Conservation (phyloP, 164 flowering plant genomes). For the Macadamia tetraphylla region DNA sequence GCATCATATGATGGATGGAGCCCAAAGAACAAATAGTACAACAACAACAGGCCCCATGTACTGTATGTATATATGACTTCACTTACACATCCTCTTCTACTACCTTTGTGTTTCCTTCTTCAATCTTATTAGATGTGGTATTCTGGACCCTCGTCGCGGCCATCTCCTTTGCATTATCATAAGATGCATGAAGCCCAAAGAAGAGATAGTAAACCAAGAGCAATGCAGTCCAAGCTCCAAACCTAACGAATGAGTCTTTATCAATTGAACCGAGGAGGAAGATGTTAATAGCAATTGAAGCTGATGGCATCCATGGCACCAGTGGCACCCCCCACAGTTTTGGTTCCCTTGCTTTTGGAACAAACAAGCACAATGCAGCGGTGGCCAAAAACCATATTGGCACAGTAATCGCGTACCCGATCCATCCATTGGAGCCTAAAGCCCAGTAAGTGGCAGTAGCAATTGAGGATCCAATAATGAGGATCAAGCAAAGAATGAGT, state of each 20-base stretch:
- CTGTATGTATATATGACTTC: no score
- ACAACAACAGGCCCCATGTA: no score
- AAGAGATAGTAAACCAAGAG: constrained; percentile 47
- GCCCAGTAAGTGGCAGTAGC: constrained; percentile 37
- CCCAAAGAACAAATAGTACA: no score
- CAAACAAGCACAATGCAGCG: constrained; percentile 23
- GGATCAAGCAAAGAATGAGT: constrained; percentile 28
- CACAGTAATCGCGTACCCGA: constrained; percentile 30
- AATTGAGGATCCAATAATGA: constrained; percentile 38
- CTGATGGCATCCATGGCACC: constrained; percentile 62
- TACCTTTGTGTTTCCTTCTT: no score
- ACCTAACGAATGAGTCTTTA: constrained; percentile 40
- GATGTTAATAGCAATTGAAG: constrained; percentile 41
- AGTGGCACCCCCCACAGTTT: constrained; percentile 61
- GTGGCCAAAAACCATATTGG: constrained; percentile 45
- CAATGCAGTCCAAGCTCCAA: constrained; percentile 35
- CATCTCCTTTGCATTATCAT: constrained; percentile 40
- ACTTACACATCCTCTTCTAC: no score
- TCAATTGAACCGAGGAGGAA: constrained; percentile 63
- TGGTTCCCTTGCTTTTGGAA: constrained; percentile 40
- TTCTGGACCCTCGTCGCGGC: neutral
- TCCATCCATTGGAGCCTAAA: constrained; percentile 23
- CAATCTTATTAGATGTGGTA: neutral
- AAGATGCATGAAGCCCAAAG: constrained; percentile 55
- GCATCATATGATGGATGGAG: no score